These are phyloP conservation scores for Meira miltonrushii DNA, from an alignment of 1,284 basidiomycete species.

Conservation along the genomic window DNA sequence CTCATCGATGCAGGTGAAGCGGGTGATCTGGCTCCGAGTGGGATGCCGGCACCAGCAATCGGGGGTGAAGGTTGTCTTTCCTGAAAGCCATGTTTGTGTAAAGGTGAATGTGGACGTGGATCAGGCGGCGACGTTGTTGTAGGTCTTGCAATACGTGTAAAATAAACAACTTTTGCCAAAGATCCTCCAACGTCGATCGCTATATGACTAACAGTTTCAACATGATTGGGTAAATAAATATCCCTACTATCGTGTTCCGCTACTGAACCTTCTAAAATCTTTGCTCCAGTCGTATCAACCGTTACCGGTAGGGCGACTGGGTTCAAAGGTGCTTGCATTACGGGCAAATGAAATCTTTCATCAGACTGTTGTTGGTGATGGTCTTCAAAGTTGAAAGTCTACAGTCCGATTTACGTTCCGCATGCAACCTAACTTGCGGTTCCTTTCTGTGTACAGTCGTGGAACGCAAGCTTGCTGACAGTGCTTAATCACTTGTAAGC, in stretches of 20 bases:
- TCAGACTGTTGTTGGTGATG: too few relatives aligned
- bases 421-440: too few relatives aligned
- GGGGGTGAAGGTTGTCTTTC: too few relatives aligned
- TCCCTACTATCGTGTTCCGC: slow-evolving; percentile 43
- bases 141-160: slow-evolving; percentile 57
- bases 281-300: slow-evolving; percentile 29
- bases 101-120: neutral
- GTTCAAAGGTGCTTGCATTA: slow-evolving; percentile 1
- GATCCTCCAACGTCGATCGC: slow-evolving; percentile 67
- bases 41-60: too few relatives aligned
- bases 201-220: slow-evolving; percentile 50
- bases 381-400: too few relatives aligned
- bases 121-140: neutral
- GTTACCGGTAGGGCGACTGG: slow-evolving; percentile 16
- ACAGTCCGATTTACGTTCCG: too few relatives aligned
- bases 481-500: too few relatives aligned
- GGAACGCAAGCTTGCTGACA: too few relatives aligned
- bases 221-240: slow-evolving; percentile 51
- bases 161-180: slow-evolving; percentile 96
- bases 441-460: too few relatives aligned
- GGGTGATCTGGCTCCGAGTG: too few relatives aligned
- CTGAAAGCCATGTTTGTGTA: too few relatives aligned
- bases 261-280: slow-evolving; percentile 36
- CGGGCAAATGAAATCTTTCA: neutral
- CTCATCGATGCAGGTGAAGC: slow-evolving; percentile 12